Conservation (phyloP, 371 early-diverging fungal genomes). For the Mucor ambiguus region DNA sequence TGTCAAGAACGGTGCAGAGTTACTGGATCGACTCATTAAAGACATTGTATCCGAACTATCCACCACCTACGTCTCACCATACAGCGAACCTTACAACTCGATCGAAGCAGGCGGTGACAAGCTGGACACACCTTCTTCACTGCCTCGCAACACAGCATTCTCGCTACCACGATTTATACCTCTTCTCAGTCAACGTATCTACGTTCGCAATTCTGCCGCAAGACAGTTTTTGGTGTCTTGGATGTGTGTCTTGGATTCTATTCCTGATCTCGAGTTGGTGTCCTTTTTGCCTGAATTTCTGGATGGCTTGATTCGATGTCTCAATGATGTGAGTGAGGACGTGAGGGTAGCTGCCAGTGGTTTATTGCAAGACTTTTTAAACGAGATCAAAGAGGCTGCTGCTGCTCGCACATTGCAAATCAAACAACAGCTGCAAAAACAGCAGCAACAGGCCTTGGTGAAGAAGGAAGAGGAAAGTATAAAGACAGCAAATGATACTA, state of each 20-base stretch:
- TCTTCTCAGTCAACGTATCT: conserved; percentile 84
- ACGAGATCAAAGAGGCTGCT: conserved; percentile 80
- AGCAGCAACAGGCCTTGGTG: neutral
- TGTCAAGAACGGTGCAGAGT: conserved; percentile 88
- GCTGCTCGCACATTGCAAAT: conserved; percentile 45
- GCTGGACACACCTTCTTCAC: conserved; percentile 28
- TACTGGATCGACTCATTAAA: conserved; percentile 87
- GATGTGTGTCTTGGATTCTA: conserved; percentile 85
- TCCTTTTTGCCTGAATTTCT: conserved; percentile 86
- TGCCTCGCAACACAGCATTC: conserved; percentile 62
- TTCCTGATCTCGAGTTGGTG: conserved; percentile 90
- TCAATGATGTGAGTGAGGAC: conserved; percentile 86
- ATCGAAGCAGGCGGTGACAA: conserved; percentile 29
- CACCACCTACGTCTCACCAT: conserved; percentile 58
- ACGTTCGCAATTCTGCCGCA: conserved; percentile 82
- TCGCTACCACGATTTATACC: conserved; percentile 89
- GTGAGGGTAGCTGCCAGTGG: conserved; percentile 73
- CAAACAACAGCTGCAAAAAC: conserved; percentile 16
- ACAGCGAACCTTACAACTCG: conserved; percentile 33
- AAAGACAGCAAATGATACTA: neutral
- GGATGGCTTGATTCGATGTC: conserved; percentile 82
- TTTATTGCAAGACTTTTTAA: conserved; percentile 74
- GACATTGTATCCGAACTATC: conserved; percentile 92
- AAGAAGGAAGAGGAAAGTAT: neutral
- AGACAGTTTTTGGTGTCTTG: conserved; percentile 92